Evolutionary conservation across 768 basidiomycete genomes (phyloP), one percentile per base, ranked within the genome.

Genomic region (Termitomyces sp.): DNA sequence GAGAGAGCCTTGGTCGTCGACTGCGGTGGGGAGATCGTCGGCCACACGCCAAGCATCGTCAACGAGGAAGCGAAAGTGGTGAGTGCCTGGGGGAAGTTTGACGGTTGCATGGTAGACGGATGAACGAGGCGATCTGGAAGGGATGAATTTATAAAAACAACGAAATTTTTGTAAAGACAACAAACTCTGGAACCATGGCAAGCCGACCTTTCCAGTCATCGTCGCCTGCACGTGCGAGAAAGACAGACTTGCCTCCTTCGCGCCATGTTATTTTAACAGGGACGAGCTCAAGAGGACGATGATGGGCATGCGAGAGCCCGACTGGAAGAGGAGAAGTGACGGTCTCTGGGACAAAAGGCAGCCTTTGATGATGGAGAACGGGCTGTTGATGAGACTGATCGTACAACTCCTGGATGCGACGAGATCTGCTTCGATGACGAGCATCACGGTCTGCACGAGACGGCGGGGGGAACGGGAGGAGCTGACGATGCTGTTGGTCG

Each of bases 41-140:
- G 88, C 82, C 7, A 88, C 82, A 58, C 87, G 82, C 85, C 88
- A 93, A 45, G 84, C 81, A 45, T 88, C 90, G 68, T 98, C 96
- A 57, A 98, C 90, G 60, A 98, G 82, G 77, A 97, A 98, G 55
- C 94, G 91, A 66, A 98, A 79, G 60, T 94, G 90, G 66, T 98
- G 93, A 0, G 93, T 93, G 15, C 96, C 96, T 0, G 93, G 93
- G 10, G 84, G 82, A 0, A 98, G 81, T 44, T 62, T 37, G 45
- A 81, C 73, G n/a, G 68, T 73, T 3, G 73, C 67, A 32, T 66
- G 60, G 64, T 67, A 77, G 12, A 69, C 58, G 24, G 66, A 59
- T 1, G 73, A 69, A 8, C 59, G 60, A 17, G 70, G 64, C 8
- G 69, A 69, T 61, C 71, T 71, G 57, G 37, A 52, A 0, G 28